phyloP scores from a whole-genome alignment of 352 stramenopile species.

The Peronosclerospora sorghi region DNA sequence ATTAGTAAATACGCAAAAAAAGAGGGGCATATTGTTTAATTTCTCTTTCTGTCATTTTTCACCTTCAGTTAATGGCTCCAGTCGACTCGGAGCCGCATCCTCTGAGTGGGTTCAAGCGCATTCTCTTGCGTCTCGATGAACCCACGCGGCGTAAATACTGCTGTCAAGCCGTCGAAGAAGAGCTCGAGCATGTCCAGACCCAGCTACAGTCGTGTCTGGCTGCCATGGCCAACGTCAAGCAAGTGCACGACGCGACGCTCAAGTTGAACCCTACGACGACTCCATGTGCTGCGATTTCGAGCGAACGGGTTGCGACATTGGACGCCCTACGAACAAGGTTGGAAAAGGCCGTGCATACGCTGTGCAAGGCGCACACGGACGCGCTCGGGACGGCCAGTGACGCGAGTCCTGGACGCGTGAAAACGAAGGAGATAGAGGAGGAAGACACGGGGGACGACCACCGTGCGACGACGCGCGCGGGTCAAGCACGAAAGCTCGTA shows the following conservation, averaged over 20 bases:
- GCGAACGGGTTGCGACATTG: slow-evolving; percentile 24
- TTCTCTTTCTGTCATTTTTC: no score
- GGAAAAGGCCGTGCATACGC: slow-evolving; percentile 5
- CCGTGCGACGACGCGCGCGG: no score
- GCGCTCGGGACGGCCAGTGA: neutral
- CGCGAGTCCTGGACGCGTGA: neutral
- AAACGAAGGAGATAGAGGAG: neutral
- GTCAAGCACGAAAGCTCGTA: slow-evolving; percentile 6
- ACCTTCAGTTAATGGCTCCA: slow-evolving; percentile 4
- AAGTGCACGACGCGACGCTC: slow-evolving; percentile 27
- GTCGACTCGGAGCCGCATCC: slow-evolving; percentile 8
- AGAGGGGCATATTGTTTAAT: no score
- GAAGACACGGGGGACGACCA: neutral
- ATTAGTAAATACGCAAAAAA: no score
- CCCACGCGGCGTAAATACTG: slow-evolving; percentile 27
- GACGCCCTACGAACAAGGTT: slow-evolving; percentile 17
- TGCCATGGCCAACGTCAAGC: slow-evolving; percentile 17
- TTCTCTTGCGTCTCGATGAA: slow-evolving; percentile 25
- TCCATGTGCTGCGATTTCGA: slow-evolving; percentile 10
- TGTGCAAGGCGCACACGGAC: slow-evolving; percentile 5
- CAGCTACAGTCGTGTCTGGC: slow-evolving; percentile 14
- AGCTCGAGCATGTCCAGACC: slow-evolving; percentile 10
- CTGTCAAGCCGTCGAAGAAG: slow-evolving; percentile 16
- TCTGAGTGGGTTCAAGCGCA: slow-evolving; percentile 24
- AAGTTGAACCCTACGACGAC: slow-evolving; percentile 18